Evolutionary conservation across 306 rosid genomes (phyloP), one percentile per base, ranked within the genome.

Genomic region (Glycine tomentella): DNA sequence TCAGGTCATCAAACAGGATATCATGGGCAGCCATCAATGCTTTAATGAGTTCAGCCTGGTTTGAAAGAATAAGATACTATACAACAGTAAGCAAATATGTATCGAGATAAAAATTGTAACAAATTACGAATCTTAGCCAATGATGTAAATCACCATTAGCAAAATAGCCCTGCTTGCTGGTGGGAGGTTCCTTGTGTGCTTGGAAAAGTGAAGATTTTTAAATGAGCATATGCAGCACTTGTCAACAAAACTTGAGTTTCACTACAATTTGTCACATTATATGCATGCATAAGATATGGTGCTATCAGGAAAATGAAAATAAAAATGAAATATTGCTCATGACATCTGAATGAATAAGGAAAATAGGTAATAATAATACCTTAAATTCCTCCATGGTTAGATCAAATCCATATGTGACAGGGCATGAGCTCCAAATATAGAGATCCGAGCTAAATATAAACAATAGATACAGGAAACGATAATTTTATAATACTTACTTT

Each of bases 81-180:
- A 45, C 14, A 78, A 14, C 8, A 15, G 55, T 68, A 63, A 69
- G 59, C 69, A 74, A 68, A 74, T 4, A 69, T 14, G 66, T 31
- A 45, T 34, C 74, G 8, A 63, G 50, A 74, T 5, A 42, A 80
- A 33, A 42, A 14, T 13, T 4, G 44, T 31, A 67, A 13, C 13
- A 57, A 52, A 66, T 17, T 52, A 53, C 44, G 45, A 53, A 48
- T 31, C 45, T 11, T 68, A 42, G 45, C 5, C 70, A 67, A 50
- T 53, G 69, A 53, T 52, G 55, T 34, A 75, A 17, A 80, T 52
- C 52, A 74, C 14, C 71, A 53, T 59, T 3, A 95, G 97, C 92
- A 95, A 81, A 83, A 95, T 95, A 62, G 93, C 87, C 74, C 91
- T 83, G 83, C 98, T 95, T 38, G 96, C 99, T 2, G 93, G 97